Evolutionary conservation across 768 basidiomycete species (phyloP).

Genomic region (Pisolithus microcarpus): DNA sequence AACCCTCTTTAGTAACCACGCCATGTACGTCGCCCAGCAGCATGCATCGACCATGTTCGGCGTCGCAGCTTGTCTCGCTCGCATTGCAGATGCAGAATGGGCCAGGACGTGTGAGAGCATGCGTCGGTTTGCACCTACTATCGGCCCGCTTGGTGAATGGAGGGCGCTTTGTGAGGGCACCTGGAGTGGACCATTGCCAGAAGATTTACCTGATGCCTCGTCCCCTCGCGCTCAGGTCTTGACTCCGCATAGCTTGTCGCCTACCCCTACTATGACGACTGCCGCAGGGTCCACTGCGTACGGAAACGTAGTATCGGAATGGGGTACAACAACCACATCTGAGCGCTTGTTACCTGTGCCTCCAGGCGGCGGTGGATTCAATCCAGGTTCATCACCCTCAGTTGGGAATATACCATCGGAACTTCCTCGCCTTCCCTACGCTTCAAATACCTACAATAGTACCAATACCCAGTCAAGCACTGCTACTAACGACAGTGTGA

Average conservation of each 20-base stretch:
- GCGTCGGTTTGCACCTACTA: constrained; percentile 54
- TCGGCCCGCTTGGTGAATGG: constrained; percentile 71
- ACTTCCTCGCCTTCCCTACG: constrained; percentile 21
- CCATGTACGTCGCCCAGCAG: constrained; percentile 52
- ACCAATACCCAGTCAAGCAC: not conserved
- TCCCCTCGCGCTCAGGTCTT: not conserved
- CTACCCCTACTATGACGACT: constrained; percentile 1
- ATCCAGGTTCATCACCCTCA: constrained; percentile 7
- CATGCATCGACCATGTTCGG: constrained; percentile 52
- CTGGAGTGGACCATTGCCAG: constrained; percentile 45
- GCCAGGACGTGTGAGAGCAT: constrained; percentile 63
- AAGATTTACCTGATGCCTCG: constrained; percentile 18
- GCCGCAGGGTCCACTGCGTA: not conserved
- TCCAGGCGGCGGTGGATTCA: constrained; percentile 7
- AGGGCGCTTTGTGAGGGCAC: constrained; percentile 68
- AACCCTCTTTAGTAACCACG: constrained; percentile 48
- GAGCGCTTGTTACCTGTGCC: constrained; percentile 18
- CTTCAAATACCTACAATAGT: not conserved
- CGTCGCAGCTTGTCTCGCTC: constrained; percentile 57
- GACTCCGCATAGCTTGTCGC: not conserved
- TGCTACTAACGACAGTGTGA: not conserved
- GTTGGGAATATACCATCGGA: constrained; percentile 8
- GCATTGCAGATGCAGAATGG: constrained; percentile 80
- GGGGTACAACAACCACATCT: constrained; percentile 21
- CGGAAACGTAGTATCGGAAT: constrained; percentile 18